Evolutionary conservation across 352 stramenopile genomes (phyloP), one percentile per base, ranked within the genome.

Genomic region (Aphanomyces euteiches): DNA sequence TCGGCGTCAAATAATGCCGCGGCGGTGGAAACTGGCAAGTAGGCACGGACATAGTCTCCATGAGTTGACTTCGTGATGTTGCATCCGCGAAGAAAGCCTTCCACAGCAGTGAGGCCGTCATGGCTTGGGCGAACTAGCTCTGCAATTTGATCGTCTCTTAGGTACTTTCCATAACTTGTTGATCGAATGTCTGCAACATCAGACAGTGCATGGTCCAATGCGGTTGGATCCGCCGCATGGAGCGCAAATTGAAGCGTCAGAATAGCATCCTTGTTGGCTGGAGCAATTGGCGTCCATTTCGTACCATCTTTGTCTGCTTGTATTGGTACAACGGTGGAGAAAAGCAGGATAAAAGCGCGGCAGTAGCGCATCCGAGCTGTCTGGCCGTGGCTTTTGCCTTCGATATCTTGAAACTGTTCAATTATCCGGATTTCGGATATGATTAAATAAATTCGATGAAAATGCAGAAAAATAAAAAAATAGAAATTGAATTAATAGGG

Each of bases 1-100:
- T 77, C 57, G 36, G 82, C 90, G n/a, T 60, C 53, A 38, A 93
- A 90, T 43, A 88, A 66, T n/a, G 54, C 47, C 71, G 90, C 85
- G 40, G 79, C 81, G 17, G 74, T 74, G 7, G 50, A 71, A 7
- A 77, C 82, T 60, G 54, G 39, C 74, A 90, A 73, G 1, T 68
- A 71, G 19, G 89, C 17, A 34, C 58, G 72, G 78, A 79, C 83
- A 21, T 79, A 78, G 63, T 93, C 85, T 34, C 81, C 75, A 8
- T 80, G 17, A 1, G 34, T 59, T 56, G 75, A 79, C 7, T 45
- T 6, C 0, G 79, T 57, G n/a, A 72, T 41, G 21, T 71, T 60
- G 13, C 72, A 36, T n/a, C 13, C 21, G 6, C 48, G 48, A 2
- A 73, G 47, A 5, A 88, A 75, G 13, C 8, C 36, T 5, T 71